These are phyloP conservation scores for Poteriospumella lacustris DNA, from an alignment of 108 stramenopile genomes.

Conservation along the genomic window DNA sequence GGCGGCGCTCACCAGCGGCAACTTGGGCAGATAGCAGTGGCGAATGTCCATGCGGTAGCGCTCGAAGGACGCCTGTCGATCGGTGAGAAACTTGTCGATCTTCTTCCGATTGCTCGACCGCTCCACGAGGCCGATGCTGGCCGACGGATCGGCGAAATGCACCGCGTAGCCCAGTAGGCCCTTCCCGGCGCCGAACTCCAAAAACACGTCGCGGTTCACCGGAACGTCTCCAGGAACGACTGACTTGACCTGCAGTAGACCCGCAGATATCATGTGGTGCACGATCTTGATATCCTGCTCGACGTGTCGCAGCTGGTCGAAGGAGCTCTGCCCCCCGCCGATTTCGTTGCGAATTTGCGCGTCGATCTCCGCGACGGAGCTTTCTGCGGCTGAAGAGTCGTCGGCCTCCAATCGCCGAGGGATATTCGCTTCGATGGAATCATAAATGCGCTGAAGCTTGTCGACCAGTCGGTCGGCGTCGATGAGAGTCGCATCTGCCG, in stretches of 20 bases:
- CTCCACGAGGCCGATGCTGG: background rate
- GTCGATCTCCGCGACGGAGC: background rate
- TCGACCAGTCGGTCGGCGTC: background rate
- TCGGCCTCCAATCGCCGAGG: too few relatives aligned
- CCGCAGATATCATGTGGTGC: background rate
- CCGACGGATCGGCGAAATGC: background rate
- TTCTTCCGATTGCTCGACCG: background rate
- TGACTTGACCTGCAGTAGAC: background rate
- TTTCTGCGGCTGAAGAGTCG: background rate
- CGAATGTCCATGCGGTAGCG: slow-evolving; percentile 18
- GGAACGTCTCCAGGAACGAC: too few relatives aligned
- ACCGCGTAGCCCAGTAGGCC: background rate
- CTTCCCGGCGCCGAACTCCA: slow-evolving; percentile 28
- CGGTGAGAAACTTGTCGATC: background rate
- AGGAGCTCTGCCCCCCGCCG: background rate
- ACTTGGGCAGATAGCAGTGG: background rate
- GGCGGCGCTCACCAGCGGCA: background rate
- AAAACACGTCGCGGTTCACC: background rate
- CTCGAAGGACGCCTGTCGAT: background rate
- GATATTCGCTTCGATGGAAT: background rate
- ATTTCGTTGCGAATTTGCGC: background rate
- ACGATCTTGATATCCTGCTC: slow-evolving; percentile 7
- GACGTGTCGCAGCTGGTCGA: background rate
- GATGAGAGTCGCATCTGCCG: background rate
- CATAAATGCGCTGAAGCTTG: background rate